Percentiles rank a stretch among this genome's conserved stretches.
Conservation (phyloP, 768 basidiomycete genomes). For the Mycena metata region DNA sequence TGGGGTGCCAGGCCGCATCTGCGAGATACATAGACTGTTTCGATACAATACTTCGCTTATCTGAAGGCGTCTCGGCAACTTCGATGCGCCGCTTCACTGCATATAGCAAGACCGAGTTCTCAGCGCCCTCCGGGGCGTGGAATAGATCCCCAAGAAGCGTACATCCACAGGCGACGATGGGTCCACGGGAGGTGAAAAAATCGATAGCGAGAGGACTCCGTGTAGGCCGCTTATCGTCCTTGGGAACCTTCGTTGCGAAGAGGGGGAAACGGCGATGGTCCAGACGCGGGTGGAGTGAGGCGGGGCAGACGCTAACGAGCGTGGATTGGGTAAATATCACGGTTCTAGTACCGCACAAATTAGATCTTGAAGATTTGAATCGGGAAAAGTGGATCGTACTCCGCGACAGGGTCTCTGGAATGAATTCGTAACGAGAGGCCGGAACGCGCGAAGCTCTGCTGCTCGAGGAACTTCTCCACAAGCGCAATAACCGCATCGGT, state of each 20-base stretch:
- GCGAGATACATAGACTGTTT: slow-evolving; percentile 40
- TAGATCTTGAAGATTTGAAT: neutral
- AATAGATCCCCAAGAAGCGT: slow-evolving; percentile 39
- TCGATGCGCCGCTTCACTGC: slow-evolving; percentile 38
- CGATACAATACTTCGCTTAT: slow-evolving; percentile 21
- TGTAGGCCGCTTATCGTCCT: too few relatives aligned
- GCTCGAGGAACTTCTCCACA: slow-evolving; percentile 39
- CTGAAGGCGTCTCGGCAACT: neutral
- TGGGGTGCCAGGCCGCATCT: slow-evolving; percentile 41
- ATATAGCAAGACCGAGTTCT: slow-evolving; percentile 40
- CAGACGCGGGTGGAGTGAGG: slow-evolving; percentile 35
- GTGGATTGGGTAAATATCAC: slow-evolving; percentile 42
- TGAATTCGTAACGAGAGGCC: slow-evolving; percentile 42
- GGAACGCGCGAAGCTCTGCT: slow-evolving; percentile 15
- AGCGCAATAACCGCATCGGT: slow-evolving; percentile 31
- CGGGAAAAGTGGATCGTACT: slow-evolving; percentile 33
- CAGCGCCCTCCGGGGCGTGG: too few relatives aligned
- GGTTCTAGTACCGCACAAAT: slow-evolving; percentile 32
- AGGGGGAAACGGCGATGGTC: slow-evolving; percentile 40
- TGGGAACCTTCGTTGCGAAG: slow-evolving; percentile 19
- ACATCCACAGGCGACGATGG: slow-evolving; percentile 45
- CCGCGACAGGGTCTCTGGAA: slow-evolving; percentile 39
- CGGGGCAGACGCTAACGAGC: slow-evolving; percentile 44
- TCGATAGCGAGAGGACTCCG: slow-evolving; percentile 31
- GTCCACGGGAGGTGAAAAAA: slow-evolving; percentile 41